Evolutionary conservation across 768 basidiomycete species (phyloP), one percentile per base, ranked within the genome.

Genomic region (Pleurotus ostreatus): DNA sequence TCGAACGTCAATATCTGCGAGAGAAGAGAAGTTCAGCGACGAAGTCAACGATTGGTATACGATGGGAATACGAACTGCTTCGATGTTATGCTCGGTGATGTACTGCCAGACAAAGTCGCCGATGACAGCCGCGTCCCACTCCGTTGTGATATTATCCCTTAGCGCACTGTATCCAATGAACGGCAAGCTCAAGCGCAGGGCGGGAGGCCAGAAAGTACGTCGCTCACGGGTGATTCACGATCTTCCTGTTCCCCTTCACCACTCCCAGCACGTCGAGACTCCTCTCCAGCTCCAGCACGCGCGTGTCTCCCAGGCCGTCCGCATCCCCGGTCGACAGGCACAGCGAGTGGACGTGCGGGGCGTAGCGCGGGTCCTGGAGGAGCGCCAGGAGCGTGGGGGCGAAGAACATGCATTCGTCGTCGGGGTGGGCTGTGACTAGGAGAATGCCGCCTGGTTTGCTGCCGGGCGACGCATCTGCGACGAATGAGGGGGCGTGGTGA

Each of bases 331-430:
- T 74, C 4, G 92, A 94, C 54, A 98, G 65, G 57, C 91, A 94
- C 15, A 95, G 65, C 0, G 82, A 88, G 60, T 74, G 81, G 0
- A 89, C 65, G 18, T 79, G 70, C 55, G 60, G 58, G 37, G 18
- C 4, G 25, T 15, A 22, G 37, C n/a, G 45, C 15, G 40, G 52
- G 43, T 63, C 16, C 58, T 58, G 51, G 49, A 65, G 49, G 30
- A 94, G 75, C 2, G 80, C 76, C 30, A 86, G 71, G 12, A 96
- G 68, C 0, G 92, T 94, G 0, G 94, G 94, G 3, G 86, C 85
- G 68, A 98, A 98, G 78, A 98, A 98, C 79, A 95, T 82, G 67
- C 85, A 86, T 72, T 97, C 94, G 67, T 98, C 94, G 66, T 97
- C 94, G 2, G 94, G 94, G 66, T 98, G 94, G 23, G 94, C 93